Base-by-base conservation (phyloP, 2,329 filamentous ascomycete genomes). In the Venturia carpophila region DNA sequence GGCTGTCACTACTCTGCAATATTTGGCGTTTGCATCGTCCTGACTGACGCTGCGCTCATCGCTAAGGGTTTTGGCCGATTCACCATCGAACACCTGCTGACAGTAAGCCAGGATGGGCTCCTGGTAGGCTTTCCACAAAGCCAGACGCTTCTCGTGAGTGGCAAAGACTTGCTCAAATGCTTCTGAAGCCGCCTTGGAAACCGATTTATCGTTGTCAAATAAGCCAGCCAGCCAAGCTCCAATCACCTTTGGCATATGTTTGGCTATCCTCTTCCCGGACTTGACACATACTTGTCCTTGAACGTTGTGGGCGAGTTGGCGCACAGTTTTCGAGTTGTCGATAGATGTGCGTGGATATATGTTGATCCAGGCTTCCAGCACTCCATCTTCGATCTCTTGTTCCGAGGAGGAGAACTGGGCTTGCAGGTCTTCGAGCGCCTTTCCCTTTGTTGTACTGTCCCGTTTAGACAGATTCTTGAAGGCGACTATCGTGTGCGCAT, bases 391-490 rank as follows among this genome's bases (percentile, higher is more conserved):
- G 21, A 89, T 79, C 41, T 86, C 87, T 34, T 83, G 42, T 69
- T 82, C 73, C 74, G 82, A 52, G 75, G 82, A 74, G 79, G 83
- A 80, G 47, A 90, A 79, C 72, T 89, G 83, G 42, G 83, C 75
- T 60, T 91, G 82, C 24, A 99, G 77, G 63, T 97, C 93, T 70
- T 97, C 92, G 37, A 99, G 79, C 0, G 91, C 93, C 75, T 93
- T 96, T 9, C 88, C 83, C 74, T 96, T 96, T 45, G 94, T 99
- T 13, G 87, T 96, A 71, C 87, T 88, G 78, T 97, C 93, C 77
- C 94, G 96, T 78, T 97, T 99, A 62, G 87, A 83, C 3, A 97
- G 78, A 70, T 95, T 96, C 76, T 97, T 96, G 78, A 97, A 91
- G n/a, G 87, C 86, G 17, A 97, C 92, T 45, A 93, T 86, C 45